Evolutionary conservation across 1,139 yeast genomes (phyloP).

Genomic region (Diutina catenulata): DNA sequence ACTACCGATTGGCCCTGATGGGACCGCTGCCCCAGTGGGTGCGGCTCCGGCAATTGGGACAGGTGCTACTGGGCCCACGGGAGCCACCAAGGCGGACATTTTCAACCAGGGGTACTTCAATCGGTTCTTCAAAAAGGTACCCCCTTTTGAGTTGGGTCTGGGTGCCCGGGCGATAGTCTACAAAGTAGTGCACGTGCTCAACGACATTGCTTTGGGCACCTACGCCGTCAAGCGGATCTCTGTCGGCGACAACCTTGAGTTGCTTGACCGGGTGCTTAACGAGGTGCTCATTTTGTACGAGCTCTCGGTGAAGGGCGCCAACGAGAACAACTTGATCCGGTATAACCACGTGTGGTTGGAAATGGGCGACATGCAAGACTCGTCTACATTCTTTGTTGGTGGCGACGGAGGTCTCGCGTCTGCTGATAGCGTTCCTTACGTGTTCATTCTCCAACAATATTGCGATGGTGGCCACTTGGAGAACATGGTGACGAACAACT

Average conservation of each 20-base stretch:
- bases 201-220: slow-evolving; percentile 59
- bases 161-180: slow-evolving; percentile 82
- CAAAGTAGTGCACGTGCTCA: slow-evolving; percentile 69
- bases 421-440: slow-evolving; percentile 75
- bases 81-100: slow-evolving; percentile 23
- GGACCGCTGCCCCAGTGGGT: too few species aligned
- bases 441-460: slow-evolving; percentile 73
- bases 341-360: slow-evolving; percentile 93
- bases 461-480: slow-evolving; percentile 85
- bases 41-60: too few species aligned
- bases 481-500: slow-evolving; percentile 38
- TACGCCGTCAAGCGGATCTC: slow-evolving; percentile 81
- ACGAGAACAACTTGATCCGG: slow-evolving; percentile 52
- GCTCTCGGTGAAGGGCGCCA: slow-evolving; percentile 28
- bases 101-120: slow-evolving; percentile 69
- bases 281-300: slow-evolving; percentile 62
- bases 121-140: slow-evolving; percentile 45
- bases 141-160: slow-evolving; percentile 43
- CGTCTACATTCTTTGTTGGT: slow-evolving; percentile 19
- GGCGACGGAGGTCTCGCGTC: slow-evolving; percentile 7
- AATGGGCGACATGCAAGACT: slow-evolving; percentile 45
- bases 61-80: slow-evolving; percentile 2
- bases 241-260: slow-evolving; percentile 61
- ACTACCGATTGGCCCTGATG: background rate
- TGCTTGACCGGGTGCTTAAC: slow-evolving; percentile 57